Evolutionary conservation across 2,329 filamentous ascomycete genomes (phyloP), one percentile per base, ranked within the genome.

Genomic region (Calonectria multiphialidica): DNA sequence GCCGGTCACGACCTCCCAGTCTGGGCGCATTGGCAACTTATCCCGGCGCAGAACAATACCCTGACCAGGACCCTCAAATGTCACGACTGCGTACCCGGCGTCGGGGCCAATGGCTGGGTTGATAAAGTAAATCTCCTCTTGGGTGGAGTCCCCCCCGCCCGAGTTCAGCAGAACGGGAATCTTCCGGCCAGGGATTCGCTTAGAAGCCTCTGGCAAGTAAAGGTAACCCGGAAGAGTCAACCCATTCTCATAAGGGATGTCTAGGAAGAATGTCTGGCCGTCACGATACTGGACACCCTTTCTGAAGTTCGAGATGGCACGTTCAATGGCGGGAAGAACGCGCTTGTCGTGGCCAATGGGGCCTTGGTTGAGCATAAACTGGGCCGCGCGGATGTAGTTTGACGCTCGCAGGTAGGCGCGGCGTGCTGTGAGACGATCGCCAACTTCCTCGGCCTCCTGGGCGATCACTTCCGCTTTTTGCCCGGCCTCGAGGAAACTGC

Each of bases 51-150:
- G 78, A 4, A 81, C 71, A 5, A 86, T 75, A 0, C 86, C 86
- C 69, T 88, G 86, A 0, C 86, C 86, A 0, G 87, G 87, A 0
- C 86, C 86, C 2, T 88, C 86, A 45, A 87, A 86, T 0, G 81
- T 86, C 6, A 88, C 66, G 1, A 84, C 81, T 0, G 86, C 86
- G 66, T 88, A 88, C 0, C 87, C 86, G 0, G 80, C 66, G 0
- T 74, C 73, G 0, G 74, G 76, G 0, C 74, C 84, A 0, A 45
- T 75, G 1, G 80, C 75, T 0, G 79, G 68, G 18, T 75, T 68
- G 3, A 83, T 47, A 68, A 81, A 84, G 72, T 84, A 87, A 0
- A 87, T 47, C 66, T 87, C 86, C 68, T 87, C 86, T 45, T 84
- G 79, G 0, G 73, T 80, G 85, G 84, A 1, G 77, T 79, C 72